These are phyloP conservation scores for Stagonosporopsis rhizophila DNA, from an alignment of 2,329 filamentous ascomycete genomes.

Conservation along the genomic window DNA sequence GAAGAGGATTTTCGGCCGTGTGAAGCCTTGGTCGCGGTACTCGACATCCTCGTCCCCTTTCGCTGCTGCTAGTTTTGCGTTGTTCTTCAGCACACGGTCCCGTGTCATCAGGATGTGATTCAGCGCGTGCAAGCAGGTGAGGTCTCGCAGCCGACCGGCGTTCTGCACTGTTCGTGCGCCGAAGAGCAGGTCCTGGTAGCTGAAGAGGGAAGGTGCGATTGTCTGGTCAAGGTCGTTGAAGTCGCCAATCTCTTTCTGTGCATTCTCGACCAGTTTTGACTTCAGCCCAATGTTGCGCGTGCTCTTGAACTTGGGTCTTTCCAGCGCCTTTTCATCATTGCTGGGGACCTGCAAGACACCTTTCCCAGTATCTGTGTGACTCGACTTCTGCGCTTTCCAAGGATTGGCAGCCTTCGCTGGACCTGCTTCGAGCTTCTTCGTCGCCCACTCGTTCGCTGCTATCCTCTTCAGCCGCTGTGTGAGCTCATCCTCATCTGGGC, in stretches of 20 bases:
- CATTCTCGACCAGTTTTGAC: slow-evolving; percentile 39
- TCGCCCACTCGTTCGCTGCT: slow-evolving; percentile 58
- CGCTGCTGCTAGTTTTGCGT: slow-evolving; percentile 75
- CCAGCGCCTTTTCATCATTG: slow-evolving; percentile 22
- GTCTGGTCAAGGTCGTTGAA: slow-evolving; percentile 70
- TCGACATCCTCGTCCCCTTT: slow-evolving; percentile 69
- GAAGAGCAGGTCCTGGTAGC: slow-evolving; percentile 81
- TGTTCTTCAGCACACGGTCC: slow-evolving; percentile 92
- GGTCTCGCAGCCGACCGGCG: slow-evolving; percentile 70
- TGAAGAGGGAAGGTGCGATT: slow-evolving; percentile 76
- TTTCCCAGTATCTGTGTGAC: slow-evolving; percentile 33
- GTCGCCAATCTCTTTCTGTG: slow-evolving; percentile 44
- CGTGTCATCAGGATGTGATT: slow-evolving; percentile 95
- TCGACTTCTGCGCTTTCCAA: slow-evolving; percentile 55
- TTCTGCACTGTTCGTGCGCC: slow-evolving; percentile 75
- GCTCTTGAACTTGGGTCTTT: slow-evolving; percentile 32
- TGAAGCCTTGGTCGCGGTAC: slow-evolving; percentile 92
- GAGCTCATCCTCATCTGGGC: slow-evolving; percentile 68
- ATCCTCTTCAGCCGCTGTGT: slow-evolving; percentile 58
- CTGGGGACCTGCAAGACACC: slow-evolving; percentile 39
- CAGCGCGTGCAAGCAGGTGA: slow-evolving; percentile 81
- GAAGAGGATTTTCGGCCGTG: slow-evolving; percentile 89
- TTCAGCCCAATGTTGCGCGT: slow-evolving; percentile 44
- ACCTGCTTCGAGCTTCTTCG: slow-evolving; percentile 44
- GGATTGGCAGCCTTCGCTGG: slow-evolving; percentile 46